Base-by-base conservation (phyloP, 2,329 filamentous ascomycete species). In the Tolypocladium album region DNA sequence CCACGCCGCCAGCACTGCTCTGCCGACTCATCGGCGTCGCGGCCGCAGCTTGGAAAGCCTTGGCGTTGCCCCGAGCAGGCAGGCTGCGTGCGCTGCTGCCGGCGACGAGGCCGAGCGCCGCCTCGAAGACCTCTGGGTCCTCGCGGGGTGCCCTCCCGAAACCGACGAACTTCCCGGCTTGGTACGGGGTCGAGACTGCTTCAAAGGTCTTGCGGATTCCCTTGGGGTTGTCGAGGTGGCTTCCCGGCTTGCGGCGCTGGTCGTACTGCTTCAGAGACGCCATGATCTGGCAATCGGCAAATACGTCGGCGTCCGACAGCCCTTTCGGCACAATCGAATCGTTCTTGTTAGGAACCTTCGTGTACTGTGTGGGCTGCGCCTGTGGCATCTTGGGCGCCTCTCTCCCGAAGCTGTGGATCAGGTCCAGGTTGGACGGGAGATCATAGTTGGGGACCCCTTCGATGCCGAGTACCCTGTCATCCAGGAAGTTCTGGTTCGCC, bases 371-470 rank as follows among this genome's bases (percentile, higher is more conserved):
- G 47, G 82, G 81, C 47, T 83, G 79, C 11, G 79, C 75, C 0
- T 82, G 80, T 12, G 83, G 83, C 69, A 86, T 78, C 72, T 82
- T 84, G 57, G 83, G 76, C 50, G 20, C 50, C 31, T 53, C 50
- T 11, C 74, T 81, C 67, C 85, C 82, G 39, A 79, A 77, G 4
- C 76, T 75, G 53, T 80, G 75, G 64, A 85, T 75, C 61, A 82
- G 77, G 63, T 84, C 81, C 52, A 87, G 75, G 66, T 84, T 86
- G 55, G 78, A 76, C 0, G 82, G 81, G 36, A 84, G 74, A 66
- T 84, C 82, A 63, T 86, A 82, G 65, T 82, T 85, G 61, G 79
- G 76, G 53, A 87, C 76, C 27, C 79, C 82, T 67, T 87, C 84
- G 36, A 87, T 76, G 17, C 84, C 85, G 15, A 84, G 74, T 45